Percentiles rank a stretch among this genome's conserved stretches.
phyloP scores from a whole-genome alignment of 257 asterid genomes.

The Solanum chiquidenum region DNA sequence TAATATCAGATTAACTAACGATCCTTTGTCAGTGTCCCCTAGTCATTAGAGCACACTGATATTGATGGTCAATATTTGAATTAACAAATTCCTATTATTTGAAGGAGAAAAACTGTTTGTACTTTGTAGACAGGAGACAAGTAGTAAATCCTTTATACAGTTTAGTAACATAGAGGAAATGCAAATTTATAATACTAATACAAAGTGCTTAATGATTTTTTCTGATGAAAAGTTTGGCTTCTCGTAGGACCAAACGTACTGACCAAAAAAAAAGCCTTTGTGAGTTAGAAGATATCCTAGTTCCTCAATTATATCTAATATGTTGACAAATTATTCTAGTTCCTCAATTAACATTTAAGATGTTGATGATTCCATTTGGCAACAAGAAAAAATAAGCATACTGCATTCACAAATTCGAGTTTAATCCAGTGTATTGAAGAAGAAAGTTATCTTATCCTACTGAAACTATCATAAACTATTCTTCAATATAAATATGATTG shows the following conservation, averaged over 20 bases:
- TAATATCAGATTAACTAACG: not conserved
- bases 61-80: not conserved
- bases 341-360: not conserved
- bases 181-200: not conserved
- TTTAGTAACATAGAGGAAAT: not conserved
- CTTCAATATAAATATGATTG: not conserved
- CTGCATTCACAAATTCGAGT: not conserved
- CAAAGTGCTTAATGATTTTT: not conserved
- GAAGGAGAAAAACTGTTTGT: not conserved
- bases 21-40: not conserved
- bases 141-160: not conserved
- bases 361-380: not conserved
- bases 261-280: not conserved
- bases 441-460: not conserved
- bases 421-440: not conserved
- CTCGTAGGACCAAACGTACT: not conserved
- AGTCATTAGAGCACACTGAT: not conserved
- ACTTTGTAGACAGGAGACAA: not conserved
- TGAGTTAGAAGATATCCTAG: not conserved
- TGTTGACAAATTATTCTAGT: not conserved
- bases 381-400: not conserved
- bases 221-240: not conserved
- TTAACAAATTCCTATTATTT: not conserved
- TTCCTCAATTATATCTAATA: not conserved
- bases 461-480: not conserved